Evolutionary conservation across 2,329 filamentous ascomycete genomes (phyloP).

Genomic region (Fusarium equiseti): DNA sequence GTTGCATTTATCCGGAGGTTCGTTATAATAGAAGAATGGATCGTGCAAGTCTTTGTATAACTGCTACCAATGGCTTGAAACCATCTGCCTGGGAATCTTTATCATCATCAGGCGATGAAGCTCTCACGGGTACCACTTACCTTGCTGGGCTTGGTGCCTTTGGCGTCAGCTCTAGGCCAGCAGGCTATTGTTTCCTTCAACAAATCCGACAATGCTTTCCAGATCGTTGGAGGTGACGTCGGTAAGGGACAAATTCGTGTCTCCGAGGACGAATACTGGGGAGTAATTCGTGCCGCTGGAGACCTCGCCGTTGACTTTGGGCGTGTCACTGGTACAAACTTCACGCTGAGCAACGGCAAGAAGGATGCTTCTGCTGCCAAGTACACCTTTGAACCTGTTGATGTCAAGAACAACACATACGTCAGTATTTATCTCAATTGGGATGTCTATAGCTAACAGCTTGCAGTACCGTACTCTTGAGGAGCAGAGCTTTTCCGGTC

Average conservation of each 20-base stretch:
- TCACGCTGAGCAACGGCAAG: slow-evolving; percentile 66
- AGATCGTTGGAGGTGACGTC: slow-evolving; percentile 7
- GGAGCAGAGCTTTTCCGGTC: slow-evolving; percentile 52
- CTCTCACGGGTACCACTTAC: slow-evolving; percentile 6
- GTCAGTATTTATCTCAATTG: slow-evolving; percentile 47
- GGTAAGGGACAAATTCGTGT: slow-evolving; percentile 63
- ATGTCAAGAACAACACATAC: slow-evolving; percentile 61
- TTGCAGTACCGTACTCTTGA: slow-evolving; percentile 37
- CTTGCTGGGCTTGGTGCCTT: slow-evolving; percentile 20
- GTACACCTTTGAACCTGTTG: slow-evolving; percentile 59
- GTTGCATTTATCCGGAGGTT: slow-evolving; percentile 15
- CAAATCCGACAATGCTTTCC: slow-evolving; percentile 21
- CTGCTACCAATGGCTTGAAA: slow-evolving; percentile 2
- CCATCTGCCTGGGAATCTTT: neutral
- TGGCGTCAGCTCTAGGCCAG: slow-evolving; percentile 21
- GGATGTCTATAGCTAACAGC: neutral
- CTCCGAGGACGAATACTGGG: slow-evolving; percentile 72
- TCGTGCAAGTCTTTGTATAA: neutral
- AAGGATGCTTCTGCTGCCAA: slow-evolving; percentile 51
- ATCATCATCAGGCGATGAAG: slow-evolving; percentile 6
- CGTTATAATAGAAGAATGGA: slow-evolving; percentile 9
- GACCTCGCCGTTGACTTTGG: slow-evolving; percentile 78
- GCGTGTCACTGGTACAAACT: slow-evolving; percentile 75
- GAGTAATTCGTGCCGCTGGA: slow-evolving; percentile 74
- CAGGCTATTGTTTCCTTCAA: slow-evolving; percentile 30